These are phyloP conservation scores for Dittrichia graveolens DNA, from an alignment of 129 eudicot genomes.

Conservation along the genomic window DNA sequence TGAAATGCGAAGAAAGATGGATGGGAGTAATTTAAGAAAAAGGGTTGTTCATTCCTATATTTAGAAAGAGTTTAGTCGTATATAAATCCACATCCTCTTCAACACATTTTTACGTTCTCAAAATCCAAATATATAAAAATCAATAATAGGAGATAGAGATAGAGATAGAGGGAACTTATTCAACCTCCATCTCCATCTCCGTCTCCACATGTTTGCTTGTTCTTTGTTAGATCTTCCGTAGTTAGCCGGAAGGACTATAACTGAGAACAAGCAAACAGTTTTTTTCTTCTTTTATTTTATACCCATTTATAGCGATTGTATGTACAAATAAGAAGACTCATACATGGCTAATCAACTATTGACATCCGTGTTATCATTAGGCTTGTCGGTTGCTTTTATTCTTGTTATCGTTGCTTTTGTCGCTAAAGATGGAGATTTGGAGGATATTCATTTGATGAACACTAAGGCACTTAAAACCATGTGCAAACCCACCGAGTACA, in stretches of 20 bases:
- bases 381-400: slow-evolving; percentile 37
- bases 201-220: slow-evolving; percentile 40
- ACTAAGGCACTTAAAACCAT: slow-evolving; percentile 45
- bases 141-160: slow-evolving; percentile 34
- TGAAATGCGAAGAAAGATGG: slow-evolving; percentile 22
- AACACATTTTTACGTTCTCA: not conserved
- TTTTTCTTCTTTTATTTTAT: not conserved
- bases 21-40: not conserved
- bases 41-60: slow-evolving; percentile 23
- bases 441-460: slow-evolving; percentile 26
- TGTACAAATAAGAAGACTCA: slow-evolving; percentile 6
- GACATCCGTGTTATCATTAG: slow-evolving; percentile 34
- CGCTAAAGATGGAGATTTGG: slow-evolving; percentile 31
- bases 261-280: slow-evolving; percentile 34
- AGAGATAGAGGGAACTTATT: slow-evolving; percentile 19
- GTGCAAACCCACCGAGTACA: slow-evolving; percentile 50
- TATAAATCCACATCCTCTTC: not conserved
- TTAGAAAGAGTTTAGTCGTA: slow-evolving; percentile 4
- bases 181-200: slow-evolving; percentile 32
- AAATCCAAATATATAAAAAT: slow-evolving; percentile 9
- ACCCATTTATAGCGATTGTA: slow-evolving; percentile 17
- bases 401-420: slow-evolving; percentile 37
- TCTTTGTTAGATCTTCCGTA: slow-evolving; percentile 12
- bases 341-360: slow-evolving; percentile 34
- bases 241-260: slow-evolving; percentile 15